A percentile compares a stretch with the other conserved stretches of the same genome.
Evolutionary conservation across 1,284 basidiomycete genomes (phyloP).

Genomic region (Filobasidium uniguttulatum): DNA sequence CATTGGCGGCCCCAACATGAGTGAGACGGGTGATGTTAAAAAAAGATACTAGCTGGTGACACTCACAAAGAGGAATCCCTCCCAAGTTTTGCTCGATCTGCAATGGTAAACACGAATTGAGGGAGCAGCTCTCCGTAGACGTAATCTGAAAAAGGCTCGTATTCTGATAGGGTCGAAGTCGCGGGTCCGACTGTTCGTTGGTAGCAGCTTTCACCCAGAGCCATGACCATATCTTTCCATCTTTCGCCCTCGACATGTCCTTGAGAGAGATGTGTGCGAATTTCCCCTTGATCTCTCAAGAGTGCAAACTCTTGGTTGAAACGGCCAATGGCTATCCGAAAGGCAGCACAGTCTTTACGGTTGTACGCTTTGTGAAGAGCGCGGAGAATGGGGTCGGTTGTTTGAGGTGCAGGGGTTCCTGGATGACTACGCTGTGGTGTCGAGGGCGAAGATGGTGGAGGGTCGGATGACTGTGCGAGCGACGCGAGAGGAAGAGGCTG

Average conservation of each 20-base stretch:
- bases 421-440: slow-evolving; percentile 15
- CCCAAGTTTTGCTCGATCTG: slow-evolving; percentile 29
- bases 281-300: not conserved
- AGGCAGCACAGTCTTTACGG: slow-evolving; percentile 40
- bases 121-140: slow-evolving; percentile 35
- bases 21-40: no score
- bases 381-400: slow-evolving; percentile 38
- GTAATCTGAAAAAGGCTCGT: slow-evolving; percentile 23
- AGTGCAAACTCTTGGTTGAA: slow-evolving; percentile 33
- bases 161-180: slow-evolving; percentile 38
- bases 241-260: slow-evolving; percentile 23
- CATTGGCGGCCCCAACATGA: no score
- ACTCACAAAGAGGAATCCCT: slow-evolving; percentile 31
- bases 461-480: slow-evolving; percentile 19
- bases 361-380: slow-evolving; percentile 42
- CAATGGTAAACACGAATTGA: slow-evolving; percentile 31
- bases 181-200: slow-evolving; percentile 43
- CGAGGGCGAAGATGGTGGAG: slow-evolving; percentile 17
- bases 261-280: not conserved
- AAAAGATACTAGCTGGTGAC: no score
- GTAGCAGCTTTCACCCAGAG: slow-evolving; percentile 43
- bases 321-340: slow-evolving; percentile 39
- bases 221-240: slow-evolving; percentile 37
- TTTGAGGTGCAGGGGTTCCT: slow-evolving; percentile 5
- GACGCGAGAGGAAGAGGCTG: no score